A percentile compares a stretch with the other conserved stretches of the same genome.
Evolutionary conservation across 768 basidiomycete genomes (phyloP).

Genomic region (Nidularia pulvinata): DNA sequence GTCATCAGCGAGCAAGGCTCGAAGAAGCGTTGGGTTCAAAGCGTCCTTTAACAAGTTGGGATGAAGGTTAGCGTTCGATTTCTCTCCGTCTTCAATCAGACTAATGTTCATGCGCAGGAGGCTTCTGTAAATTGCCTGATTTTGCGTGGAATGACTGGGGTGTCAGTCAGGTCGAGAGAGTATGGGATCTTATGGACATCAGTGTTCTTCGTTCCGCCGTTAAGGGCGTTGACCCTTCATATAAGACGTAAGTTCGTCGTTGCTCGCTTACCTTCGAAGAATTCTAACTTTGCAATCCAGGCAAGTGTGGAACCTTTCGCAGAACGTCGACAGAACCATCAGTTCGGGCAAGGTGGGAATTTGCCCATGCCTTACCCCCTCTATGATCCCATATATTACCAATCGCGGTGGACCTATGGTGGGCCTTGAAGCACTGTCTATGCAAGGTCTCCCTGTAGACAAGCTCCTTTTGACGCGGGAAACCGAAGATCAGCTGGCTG

Average conservation of each 20-base stretch:
- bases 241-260: conserved; percentile 70
- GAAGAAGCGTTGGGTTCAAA: conserved; percentile 84
- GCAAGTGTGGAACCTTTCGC: conserved; percentile 94
- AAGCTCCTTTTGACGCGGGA: conserved; percentile 91
- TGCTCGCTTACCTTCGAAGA: background rate
- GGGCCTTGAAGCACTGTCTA: conserved; percentile 87
- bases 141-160: conserved; percentile 97
- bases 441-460: conserved; percentile 94
- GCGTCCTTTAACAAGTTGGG: conserved; percentile 91
- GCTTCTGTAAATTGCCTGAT: conserved; percentile 82
- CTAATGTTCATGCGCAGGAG: conserved; percentile 43
- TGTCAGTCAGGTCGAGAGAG: conserved; percentile 88
- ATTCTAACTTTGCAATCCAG: conserved; percentile 31
- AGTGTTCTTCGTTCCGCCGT: conserved; percentile 79
- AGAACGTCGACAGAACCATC: conserved; percentile 93
- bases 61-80: conserved; percentile 62
- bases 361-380: conserved; percentile 91
- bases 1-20: conserved; percentile 85
- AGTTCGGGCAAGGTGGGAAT: conserved; percentile 82
- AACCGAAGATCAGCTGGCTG: conserved; percentile 90
- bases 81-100: background rate
- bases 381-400: conserved; percentile 96
- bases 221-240: conserved; percentile 81
- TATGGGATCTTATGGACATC: conserved; percentile 96
- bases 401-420: conserved; percentile 97